Percentiles rank a stretch among this genome's conserved stretches.
phyloP scores from a whole-genome alignment of 805 yeast species.

The Monosporozyma aerobia region DNA sequence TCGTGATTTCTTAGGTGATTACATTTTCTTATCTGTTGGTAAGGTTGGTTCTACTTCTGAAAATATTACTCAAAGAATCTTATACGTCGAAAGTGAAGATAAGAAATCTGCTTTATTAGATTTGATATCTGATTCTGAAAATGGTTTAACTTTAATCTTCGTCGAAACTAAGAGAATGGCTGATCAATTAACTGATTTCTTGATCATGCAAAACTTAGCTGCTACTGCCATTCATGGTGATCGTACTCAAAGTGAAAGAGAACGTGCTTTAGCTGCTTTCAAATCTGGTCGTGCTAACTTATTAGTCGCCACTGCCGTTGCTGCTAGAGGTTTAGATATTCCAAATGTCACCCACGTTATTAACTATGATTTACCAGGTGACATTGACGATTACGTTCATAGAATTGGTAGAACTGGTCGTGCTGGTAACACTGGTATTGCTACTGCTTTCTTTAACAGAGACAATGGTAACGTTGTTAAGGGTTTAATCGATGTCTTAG shows the following conservation, averaged over 20 bases:
- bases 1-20: slow-evolving; percentile 91
- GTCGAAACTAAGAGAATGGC: slow-evolving; percentile 99
- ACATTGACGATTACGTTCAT: slow-evolving; percentile 97
- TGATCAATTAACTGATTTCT: slow-evolving; percentile 85
- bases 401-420: slow-evolving; percentile 99
- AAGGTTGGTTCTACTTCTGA: slow-evolving; percentile 99
- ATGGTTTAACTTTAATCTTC: slow-evolving; percentile 84
- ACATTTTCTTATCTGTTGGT: slow-evolving; percentile 94
- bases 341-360: slow-evolving; percentile 97
- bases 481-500: slow-evolving; percentile 75
- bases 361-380: slow-evolving; percentile 94
- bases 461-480: slow-evolving; percentile 82
- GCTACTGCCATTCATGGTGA: slow-evolving; percentile 99
- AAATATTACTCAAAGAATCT: slow-evolving; percentile 89
- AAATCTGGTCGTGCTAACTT: slow-evolving; percentile 87
- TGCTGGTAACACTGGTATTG: slow-evolving; percentile 98
- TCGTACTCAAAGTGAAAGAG: slow-evolving; percentile 96
- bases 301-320: slow-evolving; percentile 98
- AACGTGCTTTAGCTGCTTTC: slow-evolving; percentile 90
- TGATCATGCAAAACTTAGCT: slow-evolving; percentile 81
- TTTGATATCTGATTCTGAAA: slow-evolving; percentile 69
- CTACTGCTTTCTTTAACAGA: slow-evolving; percentile 97
- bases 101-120: slow-evolving; percentile 87
- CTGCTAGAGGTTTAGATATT: slow-evolving; percentile 99
- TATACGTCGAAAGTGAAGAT: slow-evolving; percentile 88